These are phyloP conservation scores for Pisolithus thermaeus DNA, from an alignment of 1,284 basidiomycete species.

Conservation along the genomic window DNA sequence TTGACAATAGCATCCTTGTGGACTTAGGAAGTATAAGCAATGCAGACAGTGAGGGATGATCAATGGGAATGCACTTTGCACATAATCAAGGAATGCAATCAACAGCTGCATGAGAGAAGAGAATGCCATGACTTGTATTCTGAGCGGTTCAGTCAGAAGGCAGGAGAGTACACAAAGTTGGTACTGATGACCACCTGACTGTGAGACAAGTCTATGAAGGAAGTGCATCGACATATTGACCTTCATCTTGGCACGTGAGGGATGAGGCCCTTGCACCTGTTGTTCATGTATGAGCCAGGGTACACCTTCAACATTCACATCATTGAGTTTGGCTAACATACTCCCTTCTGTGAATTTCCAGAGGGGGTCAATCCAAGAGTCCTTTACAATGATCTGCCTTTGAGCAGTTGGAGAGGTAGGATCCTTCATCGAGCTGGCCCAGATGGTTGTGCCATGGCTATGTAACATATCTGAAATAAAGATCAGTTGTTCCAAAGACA, in stretches of 20 bases:
- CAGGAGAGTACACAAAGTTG: neutral
- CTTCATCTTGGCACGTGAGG: neutral
- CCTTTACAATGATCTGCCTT: slow-evolving; percentile 1
- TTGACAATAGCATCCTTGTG: neutral
- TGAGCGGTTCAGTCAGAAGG: slow-evolving; percentile 2
- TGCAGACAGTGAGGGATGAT: neutral
- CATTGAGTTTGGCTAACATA: slow-evolving; percentile 2
- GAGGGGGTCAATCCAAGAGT: slow-evolving; percentile 2
- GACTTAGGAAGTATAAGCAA: neutral
- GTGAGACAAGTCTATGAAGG: neutral
- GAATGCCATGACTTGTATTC: slow-evolving; percentile 2
- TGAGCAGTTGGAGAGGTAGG: neutral
- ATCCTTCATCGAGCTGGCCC: neutral
- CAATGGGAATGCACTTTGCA: neutral
- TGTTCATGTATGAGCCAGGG: slow-evolving; percentile 5
- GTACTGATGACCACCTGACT: neutral
- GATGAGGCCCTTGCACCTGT: slow-evolving; percentile 5
- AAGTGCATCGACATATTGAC: neutral
- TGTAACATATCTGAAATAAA: slow-evolving; percentile 2
- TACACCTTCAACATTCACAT: neutral
- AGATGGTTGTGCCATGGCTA: slow-evolving; percentile 1
- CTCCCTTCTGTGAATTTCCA: slow-evolving; percentile 1
- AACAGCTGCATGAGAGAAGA: neutral
- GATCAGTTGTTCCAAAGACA: neutral
- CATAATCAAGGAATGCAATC: slow-evolving; percentile 2